Percentiles rank a stretch among this genome's conserved stretches.
phyloP scores from a whole-genome alignment of 2,329 filamentous ascomycete species.

The Diaporthe sp. region DNA sequence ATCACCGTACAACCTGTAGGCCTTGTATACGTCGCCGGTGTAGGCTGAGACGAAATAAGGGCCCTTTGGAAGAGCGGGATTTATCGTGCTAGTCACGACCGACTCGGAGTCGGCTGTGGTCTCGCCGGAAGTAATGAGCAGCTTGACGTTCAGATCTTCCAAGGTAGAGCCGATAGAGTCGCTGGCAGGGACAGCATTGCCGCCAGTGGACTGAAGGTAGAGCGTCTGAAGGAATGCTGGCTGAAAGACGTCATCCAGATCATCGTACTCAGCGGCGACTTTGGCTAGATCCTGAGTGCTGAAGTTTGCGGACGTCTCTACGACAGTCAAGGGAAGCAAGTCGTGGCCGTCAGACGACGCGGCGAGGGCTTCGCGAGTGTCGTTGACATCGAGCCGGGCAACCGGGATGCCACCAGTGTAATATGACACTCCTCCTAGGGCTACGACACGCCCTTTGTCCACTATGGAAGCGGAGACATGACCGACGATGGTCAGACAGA shows the following conservation, averaged over 20 bases:
- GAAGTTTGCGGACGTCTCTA: slow-evolving; percentile 8
- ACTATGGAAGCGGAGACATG: background rate
- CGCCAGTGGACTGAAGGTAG: slow-evolving; percentile 37
- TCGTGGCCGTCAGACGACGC: slow-evolving; percentile 18
- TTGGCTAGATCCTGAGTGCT: slow-evolving; percentile 9
- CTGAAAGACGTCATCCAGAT: slow-evolving; percentile 46
- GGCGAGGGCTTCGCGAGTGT: background rate
- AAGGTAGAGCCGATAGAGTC: background rate
- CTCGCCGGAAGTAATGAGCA: background rate
- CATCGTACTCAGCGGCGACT: slow-evolving; percentile 11
- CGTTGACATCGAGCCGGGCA: slow-evolving; percentile 24
- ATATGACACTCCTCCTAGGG: slow-evolving; percentile 24
- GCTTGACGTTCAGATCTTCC: slow-evolving; percentile 37
- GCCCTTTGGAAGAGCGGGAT: slow-evolving; percentile 41
- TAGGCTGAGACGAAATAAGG: slow-evolving; percentile 52
- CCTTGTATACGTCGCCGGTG: slow-evolving; percentile 49
- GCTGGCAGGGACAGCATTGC: background rate
- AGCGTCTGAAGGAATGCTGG: slow-evolving; percentile 43
- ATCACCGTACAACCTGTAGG: slow-evolving; percentile 52
- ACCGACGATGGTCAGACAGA: background rate
- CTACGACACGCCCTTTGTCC: slow-evolving; percentile 14
- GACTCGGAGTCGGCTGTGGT: background rate
- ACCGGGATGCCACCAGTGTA: slow-evolving; percentile 31
- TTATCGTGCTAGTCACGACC: background rate
- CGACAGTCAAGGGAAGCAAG: slow-evolving; percentile 27